A percentile compares a stretch with the other conserved stretches of the same genome.
Conservation (phyloP, 768 basidiomycete species). For the Pulveroboletus sp. region DNA sequence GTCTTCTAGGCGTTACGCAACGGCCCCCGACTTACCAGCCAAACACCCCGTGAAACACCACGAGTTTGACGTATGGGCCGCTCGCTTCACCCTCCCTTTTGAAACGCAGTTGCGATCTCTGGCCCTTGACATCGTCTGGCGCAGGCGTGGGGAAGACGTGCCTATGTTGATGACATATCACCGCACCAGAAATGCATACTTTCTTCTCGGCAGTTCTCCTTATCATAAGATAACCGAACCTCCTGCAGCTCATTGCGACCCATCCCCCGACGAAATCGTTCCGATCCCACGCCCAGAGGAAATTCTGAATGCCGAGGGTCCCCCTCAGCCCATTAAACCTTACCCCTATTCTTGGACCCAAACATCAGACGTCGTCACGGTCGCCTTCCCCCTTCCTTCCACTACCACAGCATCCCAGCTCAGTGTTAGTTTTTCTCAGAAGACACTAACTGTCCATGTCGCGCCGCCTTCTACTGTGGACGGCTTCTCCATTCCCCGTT, state of each 20-base stretch:
- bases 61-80: slow-evolving; percentile 66
- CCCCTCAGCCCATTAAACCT: slow-evolving; percentile 43
- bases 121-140: slow-evolving; percentile 60
- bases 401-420: slow-evolving; percentile 59
- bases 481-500: slow-evolving; percentile 47
- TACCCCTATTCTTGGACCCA: slow-evolving; percentile 94
- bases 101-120: slow-evolving; percentile 28
- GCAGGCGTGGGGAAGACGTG: slow-evolving; percentile 63
- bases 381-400: slow-evolving; percentile 81
- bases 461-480: slow-evolving; percentile 30
- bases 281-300: slow-evolving; percentile 65
- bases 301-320: slow-evolving; percentile 39
- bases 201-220: slow-evolving; percentile 54
- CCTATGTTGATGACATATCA: slow-evolving; percentile 55
- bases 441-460: slow-evolving; percentile 63
- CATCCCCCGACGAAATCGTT: slow-evolving; percentile 59
- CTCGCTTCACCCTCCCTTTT: slow-evolving; percentile 44
- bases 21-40: slow-evolving; percentile 15
- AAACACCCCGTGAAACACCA: slow-evolving; percentile 27
- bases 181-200: slow-evolving; percentile 39
- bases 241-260: slow-evolving; percentile 42
- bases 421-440: slow-evolving; percentile 58
- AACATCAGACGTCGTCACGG: slow-evolving; percentile 71
- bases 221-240: slow-evolving; percentile 43
- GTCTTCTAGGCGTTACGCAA: slow-evolving; percentile 52